phyloP scores from a whole-genome alignment of 352 stramenopile species.

The Phytophthora hibernalis region DNA sequence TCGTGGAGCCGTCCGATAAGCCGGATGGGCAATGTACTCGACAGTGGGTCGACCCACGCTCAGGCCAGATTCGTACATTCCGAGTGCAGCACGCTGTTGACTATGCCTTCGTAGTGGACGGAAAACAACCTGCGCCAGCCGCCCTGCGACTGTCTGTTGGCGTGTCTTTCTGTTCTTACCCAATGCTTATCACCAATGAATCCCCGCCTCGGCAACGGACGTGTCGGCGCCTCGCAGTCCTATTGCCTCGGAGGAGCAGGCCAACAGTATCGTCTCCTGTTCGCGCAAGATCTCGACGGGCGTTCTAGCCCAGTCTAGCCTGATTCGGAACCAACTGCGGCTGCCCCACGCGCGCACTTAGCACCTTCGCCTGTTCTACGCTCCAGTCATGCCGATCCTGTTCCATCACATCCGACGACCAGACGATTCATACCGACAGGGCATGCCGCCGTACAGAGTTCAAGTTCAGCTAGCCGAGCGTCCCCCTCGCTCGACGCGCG shows the following conservation, averaged over 20 bases:
- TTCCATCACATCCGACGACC: background rate
- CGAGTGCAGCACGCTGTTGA: conserved; percentile 8
- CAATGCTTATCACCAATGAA: background rate
- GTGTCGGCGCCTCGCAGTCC: no score
- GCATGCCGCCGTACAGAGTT: background rate
- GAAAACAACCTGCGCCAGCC: background rate
- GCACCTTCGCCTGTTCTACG: no score
- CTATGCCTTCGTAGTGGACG: conserved; percentile 17
- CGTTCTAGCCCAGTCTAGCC: no score
- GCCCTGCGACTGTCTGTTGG: background rate
- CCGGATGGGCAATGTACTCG: background rate
- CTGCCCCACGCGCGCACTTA: no score
- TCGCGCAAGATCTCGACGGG: no score
- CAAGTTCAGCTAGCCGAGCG: background rate
- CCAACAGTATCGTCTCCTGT: no score
- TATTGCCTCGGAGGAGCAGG: no score
- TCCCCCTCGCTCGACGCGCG: background rate
- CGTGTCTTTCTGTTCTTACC: background rate
- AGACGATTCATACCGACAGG: background rate
- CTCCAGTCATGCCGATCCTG: no score
- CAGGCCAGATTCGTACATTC: background rate
- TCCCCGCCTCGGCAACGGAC: background rate
- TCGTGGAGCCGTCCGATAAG: background rate
- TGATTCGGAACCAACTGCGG: no score
- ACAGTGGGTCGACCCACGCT: conserved; percentile 12